Evolutionary conservation across 163 green algal species (phyloP), one percentile per base, ranked within the genome.

Genomic region (Scenedesmus sp.): DNA sequence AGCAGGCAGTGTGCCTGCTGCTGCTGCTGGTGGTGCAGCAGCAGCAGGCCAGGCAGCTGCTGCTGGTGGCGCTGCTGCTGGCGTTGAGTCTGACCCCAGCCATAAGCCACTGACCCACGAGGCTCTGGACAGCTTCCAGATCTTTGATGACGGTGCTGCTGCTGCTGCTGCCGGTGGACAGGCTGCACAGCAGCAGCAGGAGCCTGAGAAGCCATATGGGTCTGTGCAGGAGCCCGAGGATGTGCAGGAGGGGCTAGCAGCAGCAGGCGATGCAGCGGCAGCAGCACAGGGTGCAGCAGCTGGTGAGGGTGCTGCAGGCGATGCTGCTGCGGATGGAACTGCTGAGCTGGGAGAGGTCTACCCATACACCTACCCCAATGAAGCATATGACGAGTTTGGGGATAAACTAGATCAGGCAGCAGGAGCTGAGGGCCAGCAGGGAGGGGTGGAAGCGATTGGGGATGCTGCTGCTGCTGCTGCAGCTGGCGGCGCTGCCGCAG

Each of bases 381-480:
- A 67, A 9, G 94, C 94, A 8, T 97, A 97, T 84, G 92, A 96
- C 4, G 95, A 97, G 77, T 97, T 97, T 88, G 94, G 87, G 3
- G 93, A 94, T 16, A 57, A 90, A 70, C 34, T 59, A 12, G 73
- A 54, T 55, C 66, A 26, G 23, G 70, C 34, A 16, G 62, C 59
- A 26, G 84, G n/a, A 64, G 3, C 16, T 16, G 55, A 59, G 1
- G 23, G 81, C 2, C 81, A 57, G 12, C 20, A 62, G 23, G 88
- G 59, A 16, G 59, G 59, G n/a, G 23, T 77, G 88, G 15, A 18
- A 59, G n/a, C 57, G 60, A 2, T 73, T 77, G 59, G 46, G 5
- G n/a, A 16, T 55, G 83, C 20, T 56, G 55, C 34, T 34, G 59
- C 26, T 34, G 74, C 8, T 52, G 87, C n/a, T 70, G 56, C 26